Percentiles rank a stretch among this genome's conserved stretches.
phyloP scores from a whole-genome alignment of 1,139 yeast genomes.

The Suhomyces yuchorum region DNA sequence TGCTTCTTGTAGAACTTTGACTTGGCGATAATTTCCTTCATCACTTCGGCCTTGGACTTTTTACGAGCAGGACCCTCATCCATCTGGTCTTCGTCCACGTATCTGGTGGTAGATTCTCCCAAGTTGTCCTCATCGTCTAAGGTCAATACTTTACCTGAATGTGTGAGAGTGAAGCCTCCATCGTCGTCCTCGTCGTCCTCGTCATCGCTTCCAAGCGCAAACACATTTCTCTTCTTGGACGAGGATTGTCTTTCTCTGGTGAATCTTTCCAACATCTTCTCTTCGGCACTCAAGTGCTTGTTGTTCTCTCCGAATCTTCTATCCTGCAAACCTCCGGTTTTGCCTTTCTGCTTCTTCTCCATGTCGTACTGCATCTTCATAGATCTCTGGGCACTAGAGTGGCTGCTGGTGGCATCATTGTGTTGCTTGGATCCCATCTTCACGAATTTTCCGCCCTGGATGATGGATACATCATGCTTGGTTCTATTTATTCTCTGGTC shows the following conservation, averaged over 20 bases:
- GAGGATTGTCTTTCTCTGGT: slow-evolving; percentile 78
- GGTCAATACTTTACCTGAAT: slow-evolving; percentile 71
- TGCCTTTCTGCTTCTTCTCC: slow-evolving; percentile 61
- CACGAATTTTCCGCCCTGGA: slow-evolving; percentile 54
- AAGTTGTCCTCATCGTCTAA: slow-evolving; percentile 34
- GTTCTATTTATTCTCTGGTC: slow-evolving; percentile 73
- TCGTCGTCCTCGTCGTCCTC: slow-evolving; percentile 53
- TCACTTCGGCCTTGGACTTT: slow-evolving; percentile 90
- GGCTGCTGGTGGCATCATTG: slow-evolving; percentile 48
- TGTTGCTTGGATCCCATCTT: slow-evolving; percentile 57
- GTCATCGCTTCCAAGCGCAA: slow-evolving; percentile 70
- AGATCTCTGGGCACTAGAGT: slow-evolving; percentile 76
- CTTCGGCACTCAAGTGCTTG: slow-evolving; percentile 73
- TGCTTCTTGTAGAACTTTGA: slow-evolving; percentile 88
- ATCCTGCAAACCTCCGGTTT: slow-evolving; percentile 78
- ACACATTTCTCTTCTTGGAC: slow-evolving; percentile 54
- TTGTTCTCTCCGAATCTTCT: slow-evolving; percentile 92
- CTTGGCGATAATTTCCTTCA: slow-evolving; percentile 95
- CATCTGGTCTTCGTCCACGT: slow-evolving; percentile 38
- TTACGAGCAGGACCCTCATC: slow-evolving; percentile 52
- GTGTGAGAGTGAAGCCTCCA: slow-evolving; percentile 63
- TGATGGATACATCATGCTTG: slow-evolving; percentile 64
- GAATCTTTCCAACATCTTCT: slow-evolving; percentile 92
- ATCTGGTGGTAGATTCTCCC: slow-evolving; percentile 25
- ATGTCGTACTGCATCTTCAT: slow-evolving; percentile 70